Percentiles rank a stretch among this genome's conserved stretches.
Conservation (phyloP, 2,329 filamentous ascomycete species). For the Magnaporthiopsis poae region DNA sequence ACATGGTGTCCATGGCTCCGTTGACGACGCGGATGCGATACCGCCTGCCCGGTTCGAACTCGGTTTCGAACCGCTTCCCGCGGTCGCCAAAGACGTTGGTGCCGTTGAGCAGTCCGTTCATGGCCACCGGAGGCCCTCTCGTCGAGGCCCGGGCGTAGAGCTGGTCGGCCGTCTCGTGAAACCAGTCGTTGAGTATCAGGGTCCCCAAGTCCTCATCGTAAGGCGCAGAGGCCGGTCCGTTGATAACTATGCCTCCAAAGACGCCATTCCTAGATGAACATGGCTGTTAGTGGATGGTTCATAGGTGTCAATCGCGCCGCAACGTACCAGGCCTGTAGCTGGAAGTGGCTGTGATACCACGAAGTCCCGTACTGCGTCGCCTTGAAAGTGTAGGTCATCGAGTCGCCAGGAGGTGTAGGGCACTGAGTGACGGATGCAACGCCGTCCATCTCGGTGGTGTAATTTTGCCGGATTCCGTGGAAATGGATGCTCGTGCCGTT, state of each 20-base stretch:
- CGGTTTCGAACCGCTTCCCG: slow-evolving; percentile 18
- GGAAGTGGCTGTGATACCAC: slow-evolving; percentile 51
- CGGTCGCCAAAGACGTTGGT: background rate
- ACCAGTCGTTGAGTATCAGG: slow-evolving; percentile 6
- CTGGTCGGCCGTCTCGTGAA: background rate
- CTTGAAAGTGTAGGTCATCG: slow-evolving; percentile 42
- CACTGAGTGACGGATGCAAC: slow-evolving; percentile 30
- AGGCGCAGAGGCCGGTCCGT: slow-evolving; percentile 27
- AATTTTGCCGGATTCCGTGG: slow-evolving; percentile 37
- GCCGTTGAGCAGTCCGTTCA: slow-evolving; percentile 6
- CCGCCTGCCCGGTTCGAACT: slow-evolving; percentile 26
- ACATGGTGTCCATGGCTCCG: slow-evolving; percentile 31
- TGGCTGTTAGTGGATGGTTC: background rate
- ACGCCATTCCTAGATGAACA: slow-evolving; percentile 42
- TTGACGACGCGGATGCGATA: slow-evolving; percentile 36
- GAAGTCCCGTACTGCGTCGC: slow-evolving; percentile 44
- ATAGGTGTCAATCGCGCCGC: background rate
- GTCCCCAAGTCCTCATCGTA: slow-evolving; percentile 8
- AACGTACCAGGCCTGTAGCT: slow-evolving; percentile 12
- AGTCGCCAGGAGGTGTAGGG: slow-evolving; percentile 26
- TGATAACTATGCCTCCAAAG: slow-evolving; percentile 42
- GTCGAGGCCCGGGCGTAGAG: background rate
- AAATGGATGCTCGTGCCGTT: slow-evolving; percentile 38
- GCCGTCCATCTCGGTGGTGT: slow-evolving; percentile 33
- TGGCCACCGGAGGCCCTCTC: background rate